These are phyloP conservation scores for Aquilaria malaccensis DNA, from an alignment of 345 rosid genomes.

Conservation along the genomic window DNA sequence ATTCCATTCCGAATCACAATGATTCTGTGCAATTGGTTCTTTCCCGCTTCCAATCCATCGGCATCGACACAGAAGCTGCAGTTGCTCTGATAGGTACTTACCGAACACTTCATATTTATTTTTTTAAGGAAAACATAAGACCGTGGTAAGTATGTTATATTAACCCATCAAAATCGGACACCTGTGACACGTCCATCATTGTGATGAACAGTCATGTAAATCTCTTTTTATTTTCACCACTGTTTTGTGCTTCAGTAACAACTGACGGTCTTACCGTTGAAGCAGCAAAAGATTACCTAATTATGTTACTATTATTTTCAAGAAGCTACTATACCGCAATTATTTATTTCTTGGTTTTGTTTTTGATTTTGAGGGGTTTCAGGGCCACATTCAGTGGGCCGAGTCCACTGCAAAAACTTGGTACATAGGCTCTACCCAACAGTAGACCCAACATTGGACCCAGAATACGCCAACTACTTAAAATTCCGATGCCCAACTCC, in stretches of 20 bases:
- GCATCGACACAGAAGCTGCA: slow-evolving; percentile 56
- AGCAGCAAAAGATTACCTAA: no score
- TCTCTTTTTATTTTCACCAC: no score
- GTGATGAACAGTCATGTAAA: no score
- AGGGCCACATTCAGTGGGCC: slow-evolving; percentile 87
- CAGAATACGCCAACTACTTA: slow-evolving; percentile 52
- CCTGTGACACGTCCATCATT: not conserved
- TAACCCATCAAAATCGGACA: not conserved
- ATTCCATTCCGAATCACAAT: slow-evolving; percentile 58
- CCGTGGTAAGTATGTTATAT: not conserved
- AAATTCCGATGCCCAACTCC: slow-evolving; percentile 61
- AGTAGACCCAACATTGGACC: slow-evolving; percentile 61
- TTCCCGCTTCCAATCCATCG: slow-evolving; percentile 49
- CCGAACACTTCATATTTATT: not conserved
- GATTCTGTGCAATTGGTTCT: slow-evolving; percentile 54
- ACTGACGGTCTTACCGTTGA: not conserved
- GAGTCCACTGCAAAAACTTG: slow-evolving; percentile 72
- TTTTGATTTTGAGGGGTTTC: not conserved
- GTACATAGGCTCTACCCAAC: slow-evolving; percentile 71
- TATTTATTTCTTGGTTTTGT: not conserved
- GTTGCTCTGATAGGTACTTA: slow-evolving; percentile 63
- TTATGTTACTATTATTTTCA: not conserved
- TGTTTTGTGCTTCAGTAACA: no score
- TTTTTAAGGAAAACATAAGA: not conserved
- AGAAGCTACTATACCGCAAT: not conserved